These are phyloP conservation scores for Rubia peregrina DNA, from an alignment of 305 asterid species.

Conservation along the genomic window DNA sequence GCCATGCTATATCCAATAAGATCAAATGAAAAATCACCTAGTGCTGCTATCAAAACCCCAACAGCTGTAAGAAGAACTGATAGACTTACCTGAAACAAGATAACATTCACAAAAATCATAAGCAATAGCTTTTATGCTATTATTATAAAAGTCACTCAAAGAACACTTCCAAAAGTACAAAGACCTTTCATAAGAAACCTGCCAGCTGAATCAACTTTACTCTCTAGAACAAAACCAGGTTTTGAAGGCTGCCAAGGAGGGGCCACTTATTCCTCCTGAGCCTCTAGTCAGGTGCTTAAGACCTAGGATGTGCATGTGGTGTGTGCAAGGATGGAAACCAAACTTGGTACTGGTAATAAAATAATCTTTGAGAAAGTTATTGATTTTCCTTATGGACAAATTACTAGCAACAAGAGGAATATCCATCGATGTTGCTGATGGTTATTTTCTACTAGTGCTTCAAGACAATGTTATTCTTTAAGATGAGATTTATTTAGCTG, in stretches of 20 bases:
- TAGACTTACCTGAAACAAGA: conserved; percentile 62
- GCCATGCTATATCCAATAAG: conserved; percentile 87
- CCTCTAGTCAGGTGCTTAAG: neutral
- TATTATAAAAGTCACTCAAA: neutral
- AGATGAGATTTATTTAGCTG: neutral
- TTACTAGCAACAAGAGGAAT: neutral
- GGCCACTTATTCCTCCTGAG: neutral
- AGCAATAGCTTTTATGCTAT: neutral
- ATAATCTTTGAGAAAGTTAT: neutral
- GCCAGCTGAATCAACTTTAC: neutral
- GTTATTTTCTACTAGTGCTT: neutral
- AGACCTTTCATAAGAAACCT: neutral
- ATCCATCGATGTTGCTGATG: neutral
- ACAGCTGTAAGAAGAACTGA: conserved; percentile 85
- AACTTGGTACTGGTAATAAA: too few relatives aligned
- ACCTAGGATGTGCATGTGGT: neutral
- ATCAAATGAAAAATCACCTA: conserved; percentile 97
- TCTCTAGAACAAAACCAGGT: neutral
- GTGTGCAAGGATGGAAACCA: neutral
- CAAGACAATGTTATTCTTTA: neutral
- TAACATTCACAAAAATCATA: neutral
- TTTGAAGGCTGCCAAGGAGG: neutral
- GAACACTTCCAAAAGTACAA: neutral
- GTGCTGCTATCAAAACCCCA: conserved; percentile 87
- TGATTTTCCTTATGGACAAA: neutral